Evolutionary conservation across 78 protist genomes (phyloP).

Genomic region (Dictyostelium brefeldianum): DNA sequence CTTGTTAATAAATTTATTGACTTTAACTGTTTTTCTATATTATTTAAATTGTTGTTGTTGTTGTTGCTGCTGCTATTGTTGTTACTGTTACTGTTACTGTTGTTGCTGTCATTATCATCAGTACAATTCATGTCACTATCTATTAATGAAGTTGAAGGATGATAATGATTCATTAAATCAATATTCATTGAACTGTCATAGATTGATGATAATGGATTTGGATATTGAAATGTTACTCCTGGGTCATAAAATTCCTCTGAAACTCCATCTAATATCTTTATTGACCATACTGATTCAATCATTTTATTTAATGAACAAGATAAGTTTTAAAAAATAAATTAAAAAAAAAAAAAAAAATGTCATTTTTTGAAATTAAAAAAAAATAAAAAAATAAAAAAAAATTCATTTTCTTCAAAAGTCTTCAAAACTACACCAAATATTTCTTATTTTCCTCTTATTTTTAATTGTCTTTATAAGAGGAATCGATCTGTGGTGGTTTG

Average conservation of each 20-base stretch:
- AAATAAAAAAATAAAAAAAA: no score
- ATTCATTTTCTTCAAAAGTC: no score
- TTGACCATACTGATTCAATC: slow-evolving; percentile 42
- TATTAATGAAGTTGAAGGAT: slow-evolving; percentile 5
- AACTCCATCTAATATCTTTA: slow-evolving; percentile 18
- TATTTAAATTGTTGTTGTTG: not conserved
- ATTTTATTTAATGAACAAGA: not conserved
- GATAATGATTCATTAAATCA: not conserved
- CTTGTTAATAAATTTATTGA: not conserved
- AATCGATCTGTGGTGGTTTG: no score
- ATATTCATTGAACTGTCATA: slow-evolving; percentile 8
- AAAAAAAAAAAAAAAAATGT: no score
- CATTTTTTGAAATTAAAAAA: no score
- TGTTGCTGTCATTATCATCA: not conserved
- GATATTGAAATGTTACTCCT: slow-evolving; percentile 23
- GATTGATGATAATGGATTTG: not conserved
- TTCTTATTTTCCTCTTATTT: no score
- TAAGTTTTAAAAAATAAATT: not conserved
- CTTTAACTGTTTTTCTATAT: not conserved
- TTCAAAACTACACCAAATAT: no score
- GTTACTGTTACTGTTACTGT: not conserved
- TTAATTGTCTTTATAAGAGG: no score
- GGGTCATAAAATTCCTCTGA: slow-evolving; percentile 8
- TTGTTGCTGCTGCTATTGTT: not conserved
- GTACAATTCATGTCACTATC: not conserved